phyloP scores from a whole-genome alignment of 805 yeast genomes.

The Diddensiella santjacobensis region DNA sequence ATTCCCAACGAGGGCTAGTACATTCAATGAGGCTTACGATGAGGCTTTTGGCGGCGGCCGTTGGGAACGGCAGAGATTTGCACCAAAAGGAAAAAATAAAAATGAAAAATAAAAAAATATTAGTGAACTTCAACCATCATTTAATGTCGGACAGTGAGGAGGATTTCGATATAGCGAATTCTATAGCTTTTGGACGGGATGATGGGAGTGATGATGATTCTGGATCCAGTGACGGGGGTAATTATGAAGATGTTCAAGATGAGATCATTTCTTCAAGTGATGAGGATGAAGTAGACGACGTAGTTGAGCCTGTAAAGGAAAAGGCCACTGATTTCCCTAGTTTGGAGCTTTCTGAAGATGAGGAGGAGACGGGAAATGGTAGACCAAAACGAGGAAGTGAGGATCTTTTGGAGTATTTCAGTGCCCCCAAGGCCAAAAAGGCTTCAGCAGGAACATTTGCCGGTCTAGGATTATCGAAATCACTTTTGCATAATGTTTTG shows the following conservation, averaged over 20 bases:
- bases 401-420: constrained; percentile 16
- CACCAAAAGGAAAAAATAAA: neutral
- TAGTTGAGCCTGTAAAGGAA: neutral
- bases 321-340: constrained; percentile 11
- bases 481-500: constrained; percentile 61
- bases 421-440: constrained; percentile 27
- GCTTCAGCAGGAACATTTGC: constrained; percentile 67
- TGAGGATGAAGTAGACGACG: constrained; percentile 37
- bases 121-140: neutral
- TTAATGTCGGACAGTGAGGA: constrained; percentile 27
- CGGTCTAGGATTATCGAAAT: constrained; percentile 81
- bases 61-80: too few species aligned
- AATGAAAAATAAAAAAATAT: neutral
- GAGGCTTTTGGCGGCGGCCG: too few species aligned
- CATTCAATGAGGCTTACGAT: too few species aligned
- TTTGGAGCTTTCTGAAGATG: constrained; percentile 35
- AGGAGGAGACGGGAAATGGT: constrained; percentile 32
- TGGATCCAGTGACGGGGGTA: constrained; percentile 14
- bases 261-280: constrained; percentile 44
- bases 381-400: constrained; percentile 22
- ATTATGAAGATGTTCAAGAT: constrained; percentile 24
- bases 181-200: constrained; percentile 20
- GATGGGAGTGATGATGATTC: constrained; percentile 8
- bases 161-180: constrained; percentile 27
- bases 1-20: too few species aligned